Conservation (phyloP, 1,284 basidiomycete genomes). For the Naganishia albida region DNA sequence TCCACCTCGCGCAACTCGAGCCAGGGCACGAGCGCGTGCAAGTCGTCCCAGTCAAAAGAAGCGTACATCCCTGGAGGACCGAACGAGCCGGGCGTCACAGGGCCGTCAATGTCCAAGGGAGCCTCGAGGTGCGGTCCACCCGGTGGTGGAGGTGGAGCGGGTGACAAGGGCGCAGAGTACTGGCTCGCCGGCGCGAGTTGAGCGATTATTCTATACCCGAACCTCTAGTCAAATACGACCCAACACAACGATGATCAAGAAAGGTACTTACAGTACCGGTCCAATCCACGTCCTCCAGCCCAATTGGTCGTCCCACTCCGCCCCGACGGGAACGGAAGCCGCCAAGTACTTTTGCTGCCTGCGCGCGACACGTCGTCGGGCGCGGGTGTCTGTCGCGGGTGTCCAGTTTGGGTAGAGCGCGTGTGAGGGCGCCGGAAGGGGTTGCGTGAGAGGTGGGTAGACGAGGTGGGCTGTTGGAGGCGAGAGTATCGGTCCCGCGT, state of each 20-base stretch:
- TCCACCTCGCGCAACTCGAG: conserved; percentile 42
- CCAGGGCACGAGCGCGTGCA: conserved; percentile 47
- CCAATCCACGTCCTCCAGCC: conserved; percentile 48
- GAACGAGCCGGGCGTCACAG: conserved; percentile 37
- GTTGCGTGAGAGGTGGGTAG: conserved; percentile 39
- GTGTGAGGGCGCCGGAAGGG: conserved; percentile 43
- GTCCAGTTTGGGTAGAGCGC: conserved; percentile 49
- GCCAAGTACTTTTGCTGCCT: conserved; percentile 13
- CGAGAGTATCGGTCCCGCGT: no score
- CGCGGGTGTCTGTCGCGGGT: conserved; percentile 5
- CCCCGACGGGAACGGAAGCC: conserved; percentile 13
- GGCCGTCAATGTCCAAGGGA: conserved; percentile 39
- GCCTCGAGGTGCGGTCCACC: background rate
- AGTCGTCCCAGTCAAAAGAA: conserved; percentile 49
- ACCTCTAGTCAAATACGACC: background rate
- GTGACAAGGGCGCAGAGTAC: conserved; percentile 11
- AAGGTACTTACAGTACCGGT: conserved; percentile 48
- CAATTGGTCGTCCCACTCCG: conserved; percentile 41
- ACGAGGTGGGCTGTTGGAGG: conserved; percentile 26
- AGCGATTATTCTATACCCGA: conserved; percentile 47
- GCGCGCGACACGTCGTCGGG: conserved; percentile 9
- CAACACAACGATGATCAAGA: background rate
- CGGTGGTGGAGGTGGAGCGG: background rate
- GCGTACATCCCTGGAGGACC: conserved; percentile 51
- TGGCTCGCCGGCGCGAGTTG: conserved; percentile 43